Evolutionary conservation across 2,329 filamentous ascomycete species (phyloP), one percentile per base, ranked within the genome.

Genomic region (Diplodia seriata): DNA sequence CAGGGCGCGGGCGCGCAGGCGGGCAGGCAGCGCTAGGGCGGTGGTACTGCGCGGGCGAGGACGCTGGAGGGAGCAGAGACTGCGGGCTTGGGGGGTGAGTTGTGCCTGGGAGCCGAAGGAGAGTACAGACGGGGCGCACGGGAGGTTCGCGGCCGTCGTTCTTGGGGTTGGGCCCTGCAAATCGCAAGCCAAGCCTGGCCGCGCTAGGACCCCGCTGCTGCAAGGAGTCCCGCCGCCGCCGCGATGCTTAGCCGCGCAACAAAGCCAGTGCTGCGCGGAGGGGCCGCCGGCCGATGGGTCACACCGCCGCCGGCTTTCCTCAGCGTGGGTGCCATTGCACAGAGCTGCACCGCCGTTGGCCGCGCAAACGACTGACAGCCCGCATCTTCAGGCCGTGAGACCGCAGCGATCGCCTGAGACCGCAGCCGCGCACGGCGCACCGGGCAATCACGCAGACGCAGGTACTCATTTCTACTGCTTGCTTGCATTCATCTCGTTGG

Each of bases 401-500:
- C 62, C 6, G 36, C 36, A 55, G 51, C 63, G 18, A 49, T 66
- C 53, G 51, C 38, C 53, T 26, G 51, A 36, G 7, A 56, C 53
- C 26, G 51, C 38, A 43, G 56, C 56, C 4, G n/a, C 11, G 23
- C 56, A 38, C 20, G n/a, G 54, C 54, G n/a, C 33, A 11, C 56
- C n/a, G 12, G 14, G 57, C 57, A 62, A 20, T 38, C 26, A 50
- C 40, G 38, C 57, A 36, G 47, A 53, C 59, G 59, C 59, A 63
- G 43, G 59, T 26, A 63, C 59, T 50, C 62, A 31, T 65, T 67
- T 67, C 49, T 43, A 61, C 49, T 61, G 54, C 54, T 59, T 38
- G 59, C 15, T 56, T 56, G 8, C 65, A 67, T 59, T 67, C 65
- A 53, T 61, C 26, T 61, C 55, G 29, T 53, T 31, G 64, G 67